phyloP scores from a whole-genome alignment of 2,329 filamentous ascomycete species.

The Nemania serpens region DNA sequence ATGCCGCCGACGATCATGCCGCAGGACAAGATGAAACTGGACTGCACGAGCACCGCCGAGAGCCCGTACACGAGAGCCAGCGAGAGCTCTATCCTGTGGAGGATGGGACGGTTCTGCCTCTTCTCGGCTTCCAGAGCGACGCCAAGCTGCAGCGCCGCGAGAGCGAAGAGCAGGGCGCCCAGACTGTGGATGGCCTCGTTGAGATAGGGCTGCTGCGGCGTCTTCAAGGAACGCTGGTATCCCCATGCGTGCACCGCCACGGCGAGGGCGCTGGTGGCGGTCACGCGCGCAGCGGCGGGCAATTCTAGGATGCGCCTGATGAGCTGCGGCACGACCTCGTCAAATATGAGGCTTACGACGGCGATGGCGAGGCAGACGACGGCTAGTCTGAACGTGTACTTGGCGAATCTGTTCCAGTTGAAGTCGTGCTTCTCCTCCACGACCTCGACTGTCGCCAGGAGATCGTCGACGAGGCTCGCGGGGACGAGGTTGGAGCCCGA shows the following conservation, averaged over 20 bases:
- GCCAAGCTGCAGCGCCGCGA: conserved; percentile 18
- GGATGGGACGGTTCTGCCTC: not conserved
- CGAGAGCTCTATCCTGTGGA: conserved; percentile 6
- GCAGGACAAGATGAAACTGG: conserved; percentile 28
- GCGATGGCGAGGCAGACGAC: conserved; percentile 21
- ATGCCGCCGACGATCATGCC: conserved; percentile 14
- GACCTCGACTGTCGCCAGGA: conserved; percentile 20
- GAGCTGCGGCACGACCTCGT: conserved; percentile 1
- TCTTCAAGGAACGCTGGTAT: conserved; percentile 11
- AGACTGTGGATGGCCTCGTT: conserved; percentile 27
- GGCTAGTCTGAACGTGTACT: conserved; percentile 26
- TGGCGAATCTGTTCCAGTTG: conserved; percentile 27
- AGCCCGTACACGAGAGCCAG: conserved; percentile 20
- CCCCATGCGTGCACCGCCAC: conserved; percentile 13
- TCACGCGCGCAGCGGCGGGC: conserved; percentile 4
- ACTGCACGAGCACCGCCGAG: conserved; percentile 14
- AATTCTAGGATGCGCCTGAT: conserved; percentile 14
- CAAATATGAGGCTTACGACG: conserved; percentile 7
- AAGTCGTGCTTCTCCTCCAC: conserved; percentile 16
- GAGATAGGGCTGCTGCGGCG: conserved; percentile 13
- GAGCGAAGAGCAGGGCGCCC: conserved; percentile 22
- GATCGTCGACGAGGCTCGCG: conserved; percentile 7
- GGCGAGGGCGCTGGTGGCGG: conserved; percentile 5
- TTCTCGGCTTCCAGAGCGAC: not conserved
- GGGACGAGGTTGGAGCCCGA: conserved; percentile 12